phyloP scores from a whole-genome alignment of 805 yeast genomes.

The Zygotorulaspora florentina region DNA sequence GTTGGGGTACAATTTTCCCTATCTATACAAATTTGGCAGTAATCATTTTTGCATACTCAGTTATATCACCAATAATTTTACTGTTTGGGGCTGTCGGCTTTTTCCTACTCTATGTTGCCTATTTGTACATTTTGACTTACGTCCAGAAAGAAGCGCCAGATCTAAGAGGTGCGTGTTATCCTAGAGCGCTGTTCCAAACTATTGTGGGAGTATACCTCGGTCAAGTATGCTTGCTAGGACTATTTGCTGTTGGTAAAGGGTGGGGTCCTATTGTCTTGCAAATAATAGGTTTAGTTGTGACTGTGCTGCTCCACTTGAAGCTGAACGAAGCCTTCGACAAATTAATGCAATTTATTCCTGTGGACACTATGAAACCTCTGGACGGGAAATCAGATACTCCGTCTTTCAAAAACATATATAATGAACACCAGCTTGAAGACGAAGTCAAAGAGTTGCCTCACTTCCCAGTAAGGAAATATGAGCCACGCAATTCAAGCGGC shows the following conservation, averaged over 20 bases:
- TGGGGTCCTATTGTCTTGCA: constrained; percentile 92
- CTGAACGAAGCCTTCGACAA: constrained; percentile 63
- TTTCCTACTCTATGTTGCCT: constrained; percentile 68
- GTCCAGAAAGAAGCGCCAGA: constrained; percentile 65
- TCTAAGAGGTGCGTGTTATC: constrained; percentile 76
- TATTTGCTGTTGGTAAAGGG: constrained; percentile 84
- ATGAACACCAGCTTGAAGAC: constrained; percentile 11
- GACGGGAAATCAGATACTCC: constrained; percentile 66
- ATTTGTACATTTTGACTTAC: constrained; percentile 71
- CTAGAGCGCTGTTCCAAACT: constrained; percentile 84
- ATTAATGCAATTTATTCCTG: constrained; percentile 55
- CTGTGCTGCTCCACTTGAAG: constrained; percentile 65
- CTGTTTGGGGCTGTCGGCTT: constrained; percentile 71
- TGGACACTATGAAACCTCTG: constrained; percentile 70
- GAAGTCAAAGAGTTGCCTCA: constrained; percentile 31
- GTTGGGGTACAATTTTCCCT: constrained; percentile 81
- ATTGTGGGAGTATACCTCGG: constrained; percentile 85
- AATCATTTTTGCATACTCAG: constrained; percentile 60
- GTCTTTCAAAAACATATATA: constrained; percentile 41
- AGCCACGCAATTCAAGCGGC: constrained; percentile 5
- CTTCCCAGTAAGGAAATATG: constrained; percentile 30
- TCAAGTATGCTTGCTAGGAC: constrained; percentile 77
- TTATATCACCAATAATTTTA: constrained; percentile 79
- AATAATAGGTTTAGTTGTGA: constrained; percentile 57
- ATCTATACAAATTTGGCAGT: constrained; percentile 66